These are phyloP conservation scores for Austropuccinia psidii DNA, from an alignment of 1,284 basidiomycete species.

Conservation along the genomic window DNA sequence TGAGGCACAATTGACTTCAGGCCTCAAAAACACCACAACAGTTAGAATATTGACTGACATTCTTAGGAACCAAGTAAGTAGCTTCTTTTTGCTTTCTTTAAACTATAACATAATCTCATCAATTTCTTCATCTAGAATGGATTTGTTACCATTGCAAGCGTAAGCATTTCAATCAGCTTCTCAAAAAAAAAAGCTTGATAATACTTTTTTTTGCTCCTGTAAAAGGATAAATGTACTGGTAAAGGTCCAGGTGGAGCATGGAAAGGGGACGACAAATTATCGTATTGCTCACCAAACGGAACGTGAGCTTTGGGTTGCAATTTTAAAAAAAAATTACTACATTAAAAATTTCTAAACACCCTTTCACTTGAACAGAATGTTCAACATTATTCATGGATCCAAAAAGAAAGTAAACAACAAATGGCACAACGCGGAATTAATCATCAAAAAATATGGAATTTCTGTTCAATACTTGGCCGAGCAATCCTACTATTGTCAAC, in stretches of 20 bases:
- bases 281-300: slow-evolving; percentile 25
- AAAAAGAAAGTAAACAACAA: slow-evolving; percentile 20
- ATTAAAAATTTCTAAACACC: not conserved
- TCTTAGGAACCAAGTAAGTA: slow-evolving; percentile 18
- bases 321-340: not conserved
- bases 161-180: not conserved
- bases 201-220: not conserved
- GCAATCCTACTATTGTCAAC: slow-evolving; percentile 24
- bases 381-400: slow-evolving; percentile 16
- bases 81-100: not conserved
- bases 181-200: not conserved
- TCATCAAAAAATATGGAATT: slow-evolving; percentile 26
- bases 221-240: slow-evolving; percentile 23
- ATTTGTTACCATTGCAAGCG: slow-evolving; percentile 27
- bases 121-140: not conserved
- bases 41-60: slow-evolving; percentile 30
- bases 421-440: slow-evolving; percentile 9
- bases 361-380: slow-evolving; percentile 3
- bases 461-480: slow-evolving; percentile 18
- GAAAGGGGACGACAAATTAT: not conserved
- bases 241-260: slow-evolving; percentile 29
- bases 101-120: not conserved
- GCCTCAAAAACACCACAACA: slow-evolving; percentile 24
- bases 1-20: slow-evolving; percentile 1
- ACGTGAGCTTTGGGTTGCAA: not conserved